Evolutionary conservation across 345 rosid species (phyloP), one percentile per base, ranked within the genome.

Genomic region (Eucalyptus coolabah): DNA sequence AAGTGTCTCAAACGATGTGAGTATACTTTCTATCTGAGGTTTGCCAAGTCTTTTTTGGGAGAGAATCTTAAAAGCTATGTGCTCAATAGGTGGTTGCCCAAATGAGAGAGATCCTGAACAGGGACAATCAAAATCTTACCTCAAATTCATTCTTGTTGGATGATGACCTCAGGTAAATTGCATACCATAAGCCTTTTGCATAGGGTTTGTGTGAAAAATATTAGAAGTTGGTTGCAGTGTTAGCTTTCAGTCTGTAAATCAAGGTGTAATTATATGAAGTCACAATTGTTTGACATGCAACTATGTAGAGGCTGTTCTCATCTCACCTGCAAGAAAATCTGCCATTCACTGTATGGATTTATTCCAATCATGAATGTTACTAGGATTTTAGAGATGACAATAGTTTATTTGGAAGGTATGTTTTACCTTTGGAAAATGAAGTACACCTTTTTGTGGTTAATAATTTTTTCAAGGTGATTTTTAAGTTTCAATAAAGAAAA

Each of bases 101-200:
- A 93, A 96, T 98, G 96, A 94, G 99, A 90, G 95, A 95, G 91
- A 94, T 96, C 69, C 51, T 98, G 92, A 95, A 96, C 93, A 96
- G 93, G 93, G 99, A 98, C 94, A 95, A 86, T 92, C 98, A 93
- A 87, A 95, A 96, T 92, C 91, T 93, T 86, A 94, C 98, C 65
- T 95, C 99, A 12, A 98, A 96, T 86, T 96, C 99, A 45, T 98
- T 98, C 94, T 91, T 98, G 91, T 90, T 98, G 92, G 99, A 98
- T 91, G 99, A 97, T 93, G 98, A 98, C 94, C 93, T 98, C 88
- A 97, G 99, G 99, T 98, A 93, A 54, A 87, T 12, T 34, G n/a
- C 45, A 16, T 30, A 18, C 12, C 3, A 8, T 51, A 37, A 60
- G 67, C 67, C 69, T 87, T 87, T 77, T 77, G 47, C 47, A 40